Evolutionary conservation across 2,329 filamentous ascomycete genomes (phyloP).

Genomic region (Malbranchea zuffiana): DNA sequence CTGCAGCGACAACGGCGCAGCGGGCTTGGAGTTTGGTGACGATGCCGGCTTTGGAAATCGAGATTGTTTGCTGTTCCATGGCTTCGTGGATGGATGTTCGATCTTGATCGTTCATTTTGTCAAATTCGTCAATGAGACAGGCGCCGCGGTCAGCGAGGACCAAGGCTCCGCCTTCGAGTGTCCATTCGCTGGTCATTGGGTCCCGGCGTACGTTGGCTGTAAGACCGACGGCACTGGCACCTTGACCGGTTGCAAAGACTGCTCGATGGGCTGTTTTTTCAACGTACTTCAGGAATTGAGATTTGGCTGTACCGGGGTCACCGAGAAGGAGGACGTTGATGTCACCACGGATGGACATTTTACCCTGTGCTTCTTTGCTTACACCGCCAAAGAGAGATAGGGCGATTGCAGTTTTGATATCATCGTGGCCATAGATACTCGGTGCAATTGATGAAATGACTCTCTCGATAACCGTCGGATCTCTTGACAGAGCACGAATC

Average conservation of each 20-base stretch:
- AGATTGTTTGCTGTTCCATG: constrained; percentile 99
- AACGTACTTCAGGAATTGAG: constrained; percentile 91
- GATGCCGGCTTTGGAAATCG: constrained; percentile 96
- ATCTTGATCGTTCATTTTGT: constrained; percentile 99
- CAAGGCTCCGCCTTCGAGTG: constrained; percentile 85
- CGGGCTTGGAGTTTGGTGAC: constrained; percentile 93
- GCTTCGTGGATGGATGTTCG: constrained; percentile 97
- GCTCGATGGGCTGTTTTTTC: constrained; percentile 95
- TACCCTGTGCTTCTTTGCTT: constrained; percentile 77
- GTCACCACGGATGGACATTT: constrained; percentile 84
- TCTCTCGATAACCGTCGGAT: constrained; percentile 86
- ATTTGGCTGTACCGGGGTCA: constrained; percentile 96
- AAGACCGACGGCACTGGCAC: constrained; percentile 92
- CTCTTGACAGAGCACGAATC: constrained; percentile 77
- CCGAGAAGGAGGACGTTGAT: constrained; percentile 96
- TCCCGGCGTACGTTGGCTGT: constrained; percentile 94
- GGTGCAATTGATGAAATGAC: constrained; percentile 88
- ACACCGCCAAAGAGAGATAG: constrained; percentile 92
- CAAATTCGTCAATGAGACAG: constrained; percentile 95
- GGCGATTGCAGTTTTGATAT: constrained; percentile 94
- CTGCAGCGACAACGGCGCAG: constrained; percentile 90
- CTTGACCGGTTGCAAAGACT: constrained; percentile 95
- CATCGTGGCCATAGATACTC: constrained; percentile 91
- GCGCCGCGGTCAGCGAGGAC: constrained; percentile 91
- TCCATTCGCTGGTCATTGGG: constrained; percentile 94